Evolutionary conservation across 2,329 filamentous ascomycete species (phyloP).

Genomic region (Diaporthe helianthi): DNA sequence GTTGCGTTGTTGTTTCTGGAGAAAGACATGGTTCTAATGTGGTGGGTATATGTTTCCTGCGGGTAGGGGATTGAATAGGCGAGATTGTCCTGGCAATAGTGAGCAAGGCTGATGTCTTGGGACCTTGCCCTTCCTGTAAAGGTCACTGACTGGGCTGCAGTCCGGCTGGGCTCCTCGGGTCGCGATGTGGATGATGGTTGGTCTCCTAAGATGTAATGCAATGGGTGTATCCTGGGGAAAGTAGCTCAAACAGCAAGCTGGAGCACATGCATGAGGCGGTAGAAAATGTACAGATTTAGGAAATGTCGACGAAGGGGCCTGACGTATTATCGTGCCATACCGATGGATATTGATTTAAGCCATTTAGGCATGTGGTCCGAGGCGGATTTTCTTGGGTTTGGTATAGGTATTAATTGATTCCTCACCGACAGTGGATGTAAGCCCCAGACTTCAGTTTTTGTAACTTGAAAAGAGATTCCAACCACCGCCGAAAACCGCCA

Average conservation of each 20-base stretch:
- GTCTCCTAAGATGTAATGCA: neutral
- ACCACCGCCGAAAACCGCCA: neutral
- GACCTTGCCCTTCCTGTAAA: neutral
- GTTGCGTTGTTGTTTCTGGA: constrained; percentile 24
- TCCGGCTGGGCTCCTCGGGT: neutral
- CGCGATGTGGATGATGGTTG: neutral
- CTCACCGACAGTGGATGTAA: neutral
- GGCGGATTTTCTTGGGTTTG: neutral
- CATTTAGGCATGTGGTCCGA: neutral
- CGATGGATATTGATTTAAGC: neutral
- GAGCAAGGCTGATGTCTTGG: neutral
- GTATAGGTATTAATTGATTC: neutral
- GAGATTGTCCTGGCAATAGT: neutral
- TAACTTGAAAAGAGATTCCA: neutral
- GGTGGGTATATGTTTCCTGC: neutral
- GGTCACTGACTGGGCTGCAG: neutral
- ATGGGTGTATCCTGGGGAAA: neutral
- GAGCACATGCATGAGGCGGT: neutral
- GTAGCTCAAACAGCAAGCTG: constrained; percentile 14
- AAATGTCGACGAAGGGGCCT: neutral
- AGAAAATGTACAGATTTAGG: neutral
- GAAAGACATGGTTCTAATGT: neutral
- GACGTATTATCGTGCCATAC: constrained; percentile 7
- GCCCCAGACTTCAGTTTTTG: neutral
- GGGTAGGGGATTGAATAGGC: too few species aligned